These are phyloP conservation scores for Pleomassaria siparia DNA, from an alignment of 2,329 filamentous ascomycete genomes.

Conservation along the genomic window DNA sequence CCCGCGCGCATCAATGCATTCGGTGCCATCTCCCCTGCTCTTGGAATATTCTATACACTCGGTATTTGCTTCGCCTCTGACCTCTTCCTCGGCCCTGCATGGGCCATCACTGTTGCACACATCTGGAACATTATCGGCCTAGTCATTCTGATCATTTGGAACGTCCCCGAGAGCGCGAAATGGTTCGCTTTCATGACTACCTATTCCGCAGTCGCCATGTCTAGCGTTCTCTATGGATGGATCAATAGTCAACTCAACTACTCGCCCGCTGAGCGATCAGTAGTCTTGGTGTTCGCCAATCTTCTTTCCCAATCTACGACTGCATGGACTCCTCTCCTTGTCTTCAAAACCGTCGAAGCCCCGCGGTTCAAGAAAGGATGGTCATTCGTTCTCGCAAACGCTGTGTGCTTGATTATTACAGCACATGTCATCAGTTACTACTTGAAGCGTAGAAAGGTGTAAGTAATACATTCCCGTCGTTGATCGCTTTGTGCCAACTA, in stretches of 20 bases:
- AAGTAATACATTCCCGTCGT: neutral
- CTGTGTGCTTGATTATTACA: constrained; percentile 39
- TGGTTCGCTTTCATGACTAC: constrained; percentile 58
- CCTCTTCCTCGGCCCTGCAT: constrained; percentile 54
- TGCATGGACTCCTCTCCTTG: constrained; percentile 58
- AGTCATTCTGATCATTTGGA: constrained; percentile 58
- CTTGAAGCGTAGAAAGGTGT: constrained; percentile 4
- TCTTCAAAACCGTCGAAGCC: constrained; percentile 52
- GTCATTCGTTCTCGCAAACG: constrained; percentile 44
- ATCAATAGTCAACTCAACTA: constrained; percentile 54
- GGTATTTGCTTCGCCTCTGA: constrained; percentile 59
- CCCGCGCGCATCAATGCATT: constrained; percentile 54
- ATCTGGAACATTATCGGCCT: constrained; percentile 56
- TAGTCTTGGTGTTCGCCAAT: constrained; percentile 56
- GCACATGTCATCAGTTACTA: constrained; percentile 8
- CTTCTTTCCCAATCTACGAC: constrained; percentile 57
- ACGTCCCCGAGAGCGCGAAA: constrained; percentile 56
- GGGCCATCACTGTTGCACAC: constrained; percentile 57
- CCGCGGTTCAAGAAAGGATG: constrained; percentile 49
- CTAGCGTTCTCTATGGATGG: constrained; percentile 59
- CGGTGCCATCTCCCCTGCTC: constrained; percentile 54
- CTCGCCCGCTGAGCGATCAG: constrained; percentile 51
- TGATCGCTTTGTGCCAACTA: neutral
- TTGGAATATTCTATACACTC: constrained; percentile 60
- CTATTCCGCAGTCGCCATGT: constrained; percentile 55